Base-by-base conservation (phyloP, 345 rosid genomes). In the Salix purpurea region DNA sequence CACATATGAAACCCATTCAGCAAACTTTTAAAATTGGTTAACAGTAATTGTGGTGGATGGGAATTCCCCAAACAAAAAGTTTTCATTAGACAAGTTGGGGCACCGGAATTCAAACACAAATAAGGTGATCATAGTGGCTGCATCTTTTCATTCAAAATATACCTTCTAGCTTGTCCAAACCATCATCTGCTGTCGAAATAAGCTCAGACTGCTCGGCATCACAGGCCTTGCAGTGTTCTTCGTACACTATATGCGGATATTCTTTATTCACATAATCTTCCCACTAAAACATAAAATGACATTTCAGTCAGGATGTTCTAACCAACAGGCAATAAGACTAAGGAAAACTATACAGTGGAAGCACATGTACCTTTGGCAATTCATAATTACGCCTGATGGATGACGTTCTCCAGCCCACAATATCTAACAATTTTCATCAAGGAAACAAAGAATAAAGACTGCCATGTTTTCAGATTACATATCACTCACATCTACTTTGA, bases 351-450 rank as follows among this genome's bases (percentile, higher is more conserved):
- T 78, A 74, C 48, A 66, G 50, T 24, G 28, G 23, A 5, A 46
- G 69, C 26, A 70, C 9, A 72, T 46, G 50, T 69, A 91, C 98
- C 97, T 92, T 96, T 5, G 98, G 99, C 72, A 96, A 87, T 77
- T 93, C 97, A 76, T 77, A 83, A 67, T 84, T 81, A 76, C 93
- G 91, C 84, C 99, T 87, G 76, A 96, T 92, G 32, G 97, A 96
- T 46, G 99, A 90, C 7, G 99, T 96, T 86, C 94, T 93, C 99
- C 97, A 96, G 42, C 99, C 99, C 72, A 96, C 99, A 26, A 93
- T 87, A 86, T 92, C 99, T 96, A 71, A 78, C 61, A 50, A 13
- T 79, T 80, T 54, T 61, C 48, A 71, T 91, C 28, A 91, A 77
- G 83, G 89, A 83, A 87, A 87, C 69, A 80, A 24, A 34, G 6